Percentiles rank a stretch among this genome's conserved stretches.
phyloP scores from a whole-genome alignment of 2,329 filamentous ascomycete species.

The Fusarium newnesense region DNA sequence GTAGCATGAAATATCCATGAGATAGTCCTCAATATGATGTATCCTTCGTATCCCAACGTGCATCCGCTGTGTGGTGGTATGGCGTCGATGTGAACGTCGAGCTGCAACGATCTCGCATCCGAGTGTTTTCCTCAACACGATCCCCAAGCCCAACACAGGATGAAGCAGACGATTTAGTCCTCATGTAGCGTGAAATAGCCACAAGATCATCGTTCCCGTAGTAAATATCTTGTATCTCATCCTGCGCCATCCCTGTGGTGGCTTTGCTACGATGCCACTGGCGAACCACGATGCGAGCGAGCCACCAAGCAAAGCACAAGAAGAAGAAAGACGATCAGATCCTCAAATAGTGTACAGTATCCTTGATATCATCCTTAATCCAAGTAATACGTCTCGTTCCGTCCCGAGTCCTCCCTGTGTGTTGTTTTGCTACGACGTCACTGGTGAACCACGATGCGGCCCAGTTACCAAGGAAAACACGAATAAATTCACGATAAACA shows the following conservation, averaged over 20 bases:
- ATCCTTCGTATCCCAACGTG: background rate
- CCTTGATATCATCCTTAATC: rapidly evolving
- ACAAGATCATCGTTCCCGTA: background rate
- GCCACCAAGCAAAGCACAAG: background rate
- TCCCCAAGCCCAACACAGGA: background rate
- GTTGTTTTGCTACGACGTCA: background rate
- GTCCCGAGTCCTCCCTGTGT: rapidly evolving
- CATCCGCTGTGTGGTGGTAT: background rate
- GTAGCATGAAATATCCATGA: rapidly evolving
- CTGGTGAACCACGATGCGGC: background rate
- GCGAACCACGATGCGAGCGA: background rate
- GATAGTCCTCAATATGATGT: background rate
- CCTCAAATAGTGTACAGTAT: rapidly evolving
- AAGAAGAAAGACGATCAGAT: rapidly evolving
- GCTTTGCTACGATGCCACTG: background rate
- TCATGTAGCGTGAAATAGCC: rapidly evolving
- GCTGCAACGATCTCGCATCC: background rate
- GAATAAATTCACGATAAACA: rapidly evolving
- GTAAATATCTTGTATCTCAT: background rate
- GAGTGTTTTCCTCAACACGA: background rate
- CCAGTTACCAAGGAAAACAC: background rate
- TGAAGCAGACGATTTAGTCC: background rate
- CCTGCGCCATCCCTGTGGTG: background rate
- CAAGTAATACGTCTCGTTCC: background rate
- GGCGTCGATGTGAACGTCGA: background rate